Base-by-base conservation (phyloP, 2,329 filamentous ascomycete species). In the Bipolaris cookei region DNA sequence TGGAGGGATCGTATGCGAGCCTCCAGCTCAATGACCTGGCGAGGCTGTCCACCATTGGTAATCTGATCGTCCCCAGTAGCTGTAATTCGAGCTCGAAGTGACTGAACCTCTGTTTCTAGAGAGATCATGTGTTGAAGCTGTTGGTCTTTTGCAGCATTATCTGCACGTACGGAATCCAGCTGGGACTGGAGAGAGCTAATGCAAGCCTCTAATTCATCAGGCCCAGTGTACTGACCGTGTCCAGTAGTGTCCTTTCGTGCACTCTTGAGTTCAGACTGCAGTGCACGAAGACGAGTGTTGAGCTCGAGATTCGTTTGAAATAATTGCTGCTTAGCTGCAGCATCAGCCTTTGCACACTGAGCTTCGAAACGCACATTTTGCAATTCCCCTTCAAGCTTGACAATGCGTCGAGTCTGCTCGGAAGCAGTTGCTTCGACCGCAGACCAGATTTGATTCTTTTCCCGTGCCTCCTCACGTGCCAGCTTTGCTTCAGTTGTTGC, bases 401-500 rank as follows among this genome's bases (percentile, higher is more conserved):
- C 44, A 20, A 67, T 61, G 10, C 61, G 65, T 7, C 54, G 48
- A 8, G 55, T 54, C 6, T 65, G 55, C 2, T 54, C 30, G 11
- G 59, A 59, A 21, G 39, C 51, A 4, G 59, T 61, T 21, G 53
- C 21, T 53, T 63, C 52, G 3, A 56, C 35, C 25, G 51, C 54
- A 6, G 55, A 51, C n/a, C 59, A 57, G 38, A 55, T 53, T 7
- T 43, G 45, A 8, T 59, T 52, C 28, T 44, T 59, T 16, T 54
- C 61, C 38, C 63, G 56, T 7, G 62, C 64, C n/a, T 67, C 63
- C 49, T 72, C 59, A n/a, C 71, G 68, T 11, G 66, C 61, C 11
- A 53, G 60, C 51, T 59, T 65, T 6, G 66, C 65, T 18, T 74
- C 72, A 14, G 57, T 47, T 6, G 65, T 72, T 6, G 71, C 73